Evolutionary conservation across 345 rosid genomes (phyloP).

Genomic region (Eucalyptus viminalis): DNA sequence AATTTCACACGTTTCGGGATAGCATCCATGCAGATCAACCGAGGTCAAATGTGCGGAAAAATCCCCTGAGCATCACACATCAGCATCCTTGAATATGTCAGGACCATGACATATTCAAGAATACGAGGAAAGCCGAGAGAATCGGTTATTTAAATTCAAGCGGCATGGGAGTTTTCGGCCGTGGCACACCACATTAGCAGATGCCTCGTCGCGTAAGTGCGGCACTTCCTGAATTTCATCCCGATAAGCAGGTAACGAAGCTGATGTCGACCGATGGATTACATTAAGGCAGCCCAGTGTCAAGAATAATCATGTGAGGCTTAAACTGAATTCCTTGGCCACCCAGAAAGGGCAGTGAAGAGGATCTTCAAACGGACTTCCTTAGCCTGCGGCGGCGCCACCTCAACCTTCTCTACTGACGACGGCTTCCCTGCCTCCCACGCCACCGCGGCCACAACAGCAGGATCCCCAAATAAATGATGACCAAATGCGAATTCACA

Average conservation of each 20-base stretch:
- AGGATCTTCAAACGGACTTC: slow-evolving; percentile 33
- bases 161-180: neutral
- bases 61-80: neutral
- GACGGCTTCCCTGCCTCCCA: slow-evolving; percentile 54
- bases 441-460: slow-evolving; percentile 24
- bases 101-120: neutral
- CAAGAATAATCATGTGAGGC: neutral
- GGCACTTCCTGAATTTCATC: neutral
- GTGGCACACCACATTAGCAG: neutral
- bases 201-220: neutral
- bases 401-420: slow-evolving; percentile 32
- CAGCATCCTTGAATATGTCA: neutral
- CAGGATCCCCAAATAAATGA: neutral
- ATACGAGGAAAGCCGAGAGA: neutral
- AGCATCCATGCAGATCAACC: neutral
- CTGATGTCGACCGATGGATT: neutral
- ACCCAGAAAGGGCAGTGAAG: slow-evolving; percentile 32
- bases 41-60: neutral
- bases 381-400: slow-evolving; percentile 27
- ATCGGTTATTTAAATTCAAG: neutral
- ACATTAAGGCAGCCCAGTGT: neutral
- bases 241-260: neutral
- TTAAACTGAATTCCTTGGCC: slow-evolving; percentile 11
- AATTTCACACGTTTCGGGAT: neutral
- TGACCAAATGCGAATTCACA: neutral